Evolutionary conservation across 2,329 filamentous ascomycete genomes (phyloP).

Genomic region (Aspergillus sp.): DNA sequence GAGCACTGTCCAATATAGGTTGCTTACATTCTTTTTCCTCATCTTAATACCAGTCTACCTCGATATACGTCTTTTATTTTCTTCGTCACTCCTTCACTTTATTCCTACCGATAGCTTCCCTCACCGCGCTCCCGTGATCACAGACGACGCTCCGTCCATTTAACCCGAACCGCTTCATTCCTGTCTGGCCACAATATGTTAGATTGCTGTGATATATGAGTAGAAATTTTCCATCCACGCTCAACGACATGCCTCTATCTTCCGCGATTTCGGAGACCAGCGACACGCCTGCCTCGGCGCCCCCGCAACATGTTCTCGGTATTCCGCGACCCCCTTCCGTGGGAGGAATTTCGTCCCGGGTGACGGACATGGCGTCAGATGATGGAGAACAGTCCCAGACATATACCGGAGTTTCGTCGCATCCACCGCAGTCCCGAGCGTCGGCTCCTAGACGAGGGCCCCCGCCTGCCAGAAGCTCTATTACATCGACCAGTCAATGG

Average conservation of each 20-base stretch:
- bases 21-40: conserved; percentile 22
- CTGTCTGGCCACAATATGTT: conserved; percentile 25
- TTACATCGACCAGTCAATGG: conserved; percentile 47
- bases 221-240: conserved; percentile 3
- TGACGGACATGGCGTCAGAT: conserved; percentile 63
- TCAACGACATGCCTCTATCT: conserved; percentile 26
- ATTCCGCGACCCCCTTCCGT: conserved; percentile 49
- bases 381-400: conserved; percentile 49
- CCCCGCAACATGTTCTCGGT: conserved; percentile 53
- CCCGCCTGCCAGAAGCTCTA: conserved; percentile 41
- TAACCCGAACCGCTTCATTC: conserved; percentile 9
- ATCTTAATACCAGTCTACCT: not conserved
- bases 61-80: conserved; percentile 11
- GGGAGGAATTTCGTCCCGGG: conserved; percentile 65
- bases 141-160: not conserved
- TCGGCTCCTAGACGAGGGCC: conserved; percentile 60
- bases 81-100: conserved; percentile 19
- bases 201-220: conserved; percentile 17
- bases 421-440: conserved; percentile 56
- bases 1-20: conserved; percentile 10
- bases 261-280: conserved; percentile 38
- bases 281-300: conserved; percentile 37
- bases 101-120: not conserved
- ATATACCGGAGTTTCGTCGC: conserved; percentile 51
- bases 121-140: not conserved